Evolutionary conservation across 768 basidiomycete species (phyloP), one percentile per base, ranked within the genome.

Genomic region (Clitopilus hobsonii): DNA sequence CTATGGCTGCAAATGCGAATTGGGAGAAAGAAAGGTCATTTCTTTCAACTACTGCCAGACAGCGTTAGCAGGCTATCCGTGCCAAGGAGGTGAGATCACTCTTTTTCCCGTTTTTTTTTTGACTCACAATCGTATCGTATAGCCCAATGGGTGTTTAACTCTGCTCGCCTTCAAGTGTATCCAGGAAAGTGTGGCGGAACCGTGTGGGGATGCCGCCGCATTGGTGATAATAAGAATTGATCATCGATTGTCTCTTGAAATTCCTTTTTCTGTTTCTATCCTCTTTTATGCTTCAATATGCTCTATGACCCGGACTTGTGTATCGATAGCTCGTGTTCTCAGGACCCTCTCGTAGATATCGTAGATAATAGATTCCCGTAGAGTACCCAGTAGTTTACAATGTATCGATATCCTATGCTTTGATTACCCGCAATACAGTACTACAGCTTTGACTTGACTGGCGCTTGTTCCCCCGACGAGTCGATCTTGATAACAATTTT

Each of bases 401-500:
- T 36, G 32, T 36, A 36, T 36, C 32, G 32, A n/a, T 36, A 36
- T 11, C 32, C n/a, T 36, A 2, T 36, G 32, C n/a, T 36, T n/a
- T 4, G 13, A n/a, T 11, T n/a, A 36, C n/a, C 8, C 32, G n/a
- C 32, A n/a, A 11, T 36, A 4, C 32, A 11, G 32, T n/a, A 3
- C 3, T 10, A 36, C 32, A 36, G 10, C 32, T 36, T 36, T 11
- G 32, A 3, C 8, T 36, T 36, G 13, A 36, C 4, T n/a, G n/a
- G n/a, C n/a, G n/a, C n/a, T n/a, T n/a, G n/a, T 4, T n/a, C 10
- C 13, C n/a, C 32, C 32, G 32, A 14, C 4, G 32, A 10, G 32
- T 11, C 18, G 22, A 89, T 64, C 57, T 70, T 78, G 53, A 88
- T 68, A 29, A 91, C 83, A 25, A 92, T 80, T 68, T 92, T 92